Conservation (phyloP, 495 filamentous ascomycete genomes). For the Geopyxis carbonaria region DNA sequence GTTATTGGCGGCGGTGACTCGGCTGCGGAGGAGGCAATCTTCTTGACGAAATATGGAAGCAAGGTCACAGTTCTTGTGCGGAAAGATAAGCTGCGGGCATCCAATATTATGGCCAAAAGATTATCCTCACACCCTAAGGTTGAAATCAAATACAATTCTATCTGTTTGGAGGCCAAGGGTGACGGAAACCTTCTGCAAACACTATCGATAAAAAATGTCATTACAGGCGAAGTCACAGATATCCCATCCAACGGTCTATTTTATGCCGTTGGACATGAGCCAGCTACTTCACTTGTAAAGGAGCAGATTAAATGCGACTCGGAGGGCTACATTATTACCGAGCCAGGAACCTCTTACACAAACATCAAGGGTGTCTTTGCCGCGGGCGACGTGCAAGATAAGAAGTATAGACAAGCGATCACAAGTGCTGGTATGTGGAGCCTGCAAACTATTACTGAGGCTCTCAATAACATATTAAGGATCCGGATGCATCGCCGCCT, state of each 20-base stretch:
- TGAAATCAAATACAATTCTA: conserved; percentile 67
- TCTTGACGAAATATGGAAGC: conserved; percentile 92
- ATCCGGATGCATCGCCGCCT: conserved; percentile 81
- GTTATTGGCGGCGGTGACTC: conserved; percentile 97
- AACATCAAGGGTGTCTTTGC: conserved; percentile 88
- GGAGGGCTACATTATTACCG: conserved; percentile 75
- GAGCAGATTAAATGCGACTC: conserved; percentile 70
- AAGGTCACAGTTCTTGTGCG: conserved; percentile 88
- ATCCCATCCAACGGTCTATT: conserved; percentile 85
- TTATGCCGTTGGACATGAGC: conserved; percentile 95
- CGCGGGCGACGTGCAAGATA: conserved; percentile 95
- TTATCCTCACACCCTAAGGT: conserved; percentile 72
- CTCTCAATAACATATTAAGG: conserved; percentile 42
- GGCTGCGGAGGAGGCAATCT: conserved; percentile 92
- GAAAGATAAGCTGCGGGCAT: conserved; percentile 65
- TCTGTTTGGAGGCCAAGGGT: conserved; percentile 65
- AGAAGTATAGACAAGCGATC: conserved; percentile 92
- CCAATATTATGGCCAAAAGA: conserved; percentile 80
- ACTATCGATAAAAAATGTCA: conserved; percentile 61
- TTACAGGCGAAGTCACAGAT: conserved; percentile 58
- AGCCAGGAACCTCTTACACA: conserved; percentile 74
- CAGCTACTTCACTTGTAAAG: conserved; percentile 73
- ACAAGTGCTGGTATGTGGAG: conserved; percentile 74
- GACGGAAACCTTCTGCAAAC: conserved; percentile 76
- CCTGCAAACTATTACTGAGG: conserved; percentile 1